A percentile compares a stretch with the other conserved stretches of the same genome.
Conservation (phyloP, 345 rosid genomes). For the Rhizophora mangle region DNA sequence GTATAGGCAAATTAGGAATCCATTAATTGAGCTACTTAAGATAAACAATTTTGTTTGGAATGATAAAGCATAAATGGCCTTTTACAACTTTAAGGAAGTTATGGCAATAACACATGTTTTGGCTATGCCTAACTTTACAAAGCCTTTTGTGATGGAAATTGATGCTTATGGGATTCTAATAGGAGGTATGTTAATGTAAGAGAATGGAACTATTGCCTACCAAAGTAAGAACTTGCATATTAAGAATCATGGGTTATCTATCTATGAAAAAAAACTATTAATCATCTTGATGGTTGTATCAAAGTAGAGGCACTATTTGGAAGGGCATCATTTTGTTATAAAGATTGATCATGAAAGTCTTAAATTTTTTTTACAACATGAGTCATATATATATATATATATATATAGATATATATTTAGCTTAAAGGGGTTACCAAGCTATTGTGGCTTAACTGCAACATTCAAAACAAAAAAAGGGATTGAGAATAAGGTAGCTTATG, state of each 20-base stretch:
- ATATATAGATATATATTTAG: no score
- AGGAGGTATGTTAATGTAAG: not conserved
- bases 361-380: no score
- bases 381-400: no score
- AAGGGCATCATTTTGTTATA: not conserved
- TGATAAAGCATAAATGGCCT: not conserved
- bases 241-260: not conserved
- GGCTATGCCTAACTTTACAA: not conserved
- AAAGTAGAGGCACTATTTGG: not conserved
- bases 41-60: not conserved
- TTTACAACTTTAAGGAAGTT: not conserved
- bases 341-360: not conserved
- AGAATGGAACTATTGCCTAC: not conserved
- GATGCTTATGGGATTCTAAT: not conserved
- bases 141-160: not conserved
- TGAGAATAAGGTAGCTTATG: not conserved
- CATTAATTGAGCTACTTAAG: not conserved
- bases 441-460: no score
- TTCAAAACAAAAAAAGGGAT: not conserved
- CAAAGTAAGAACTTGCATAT: not conserved
- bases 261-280: not conserved
- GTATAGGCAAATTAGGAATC: not conserved
- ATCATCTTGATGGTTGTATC: not conserved
- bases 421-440: not conserved
- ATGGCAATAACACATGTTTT: not conserved